Base-by-base conservation (phyloP, 2,329 filamentous ascomycete genomes). In the Juglanconis juglandina region DNA sequence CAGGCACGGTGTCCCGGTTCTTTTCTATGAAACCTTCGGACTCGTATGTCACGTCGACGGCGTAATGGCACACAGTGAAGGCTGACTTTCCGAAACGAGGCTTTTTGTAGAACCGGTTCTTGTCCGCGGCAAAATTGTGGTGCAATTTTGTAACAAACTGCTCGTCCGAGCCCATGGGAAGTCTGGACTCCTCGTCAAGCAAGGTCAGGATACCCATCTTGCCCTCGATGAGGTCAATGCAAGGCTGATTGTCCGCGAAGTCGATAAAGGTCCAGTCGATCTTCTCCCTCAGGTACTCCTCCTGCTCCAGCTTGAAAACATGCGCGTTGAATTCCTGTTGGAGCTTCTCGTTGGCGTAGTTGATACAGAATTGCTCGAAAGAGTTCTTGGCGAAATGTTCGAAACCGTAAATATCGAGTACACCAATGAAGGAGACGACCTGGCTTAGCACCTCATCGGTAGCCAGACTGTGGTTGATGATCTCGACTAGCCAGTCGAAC, bases 221-320 rank as follows among this genome's bases (percentile, higher is more conserved):
- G 67, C 92, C 94, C 78, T 99, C 95, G 67, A 99, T 99, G 56
- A 99, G 79, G 74, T 99, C 95, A 69, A 99, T 99, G 79, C 95
- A 99, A 17, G 95, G 95, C 77, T 99, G 95, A 70, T 99, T 99
- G 76, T 99, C 95, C 5, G 94, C 96, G 76, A 99, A 99, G 73
- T 99, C 95, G 72, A 99, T 99, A 72, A 99, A 99, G 9, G 91
- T 97, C 95, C 95, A 99, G 77, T 98, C 93, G 66, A 99, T 99
- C 77, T 98, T 83, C 77, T 99, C 95, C 58, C 89, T 87, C 46
- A 97, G 84, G 72, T 99, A 99, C 75, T 99, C 95, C 73, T 99
- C 95, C 74, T 99, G 95, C 75, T 99, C 95, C 30, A 99, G 85
- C 76, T 98, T 97, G 85, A 99, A 99, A 41, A 99, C 95, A 71